Evolutionary conservation across 2,329 filamentous ascomycete genomes (phyloP), one percentile per base, ranked within the genome.

Genomic region (Ophiocordyceps australis): DNA sequence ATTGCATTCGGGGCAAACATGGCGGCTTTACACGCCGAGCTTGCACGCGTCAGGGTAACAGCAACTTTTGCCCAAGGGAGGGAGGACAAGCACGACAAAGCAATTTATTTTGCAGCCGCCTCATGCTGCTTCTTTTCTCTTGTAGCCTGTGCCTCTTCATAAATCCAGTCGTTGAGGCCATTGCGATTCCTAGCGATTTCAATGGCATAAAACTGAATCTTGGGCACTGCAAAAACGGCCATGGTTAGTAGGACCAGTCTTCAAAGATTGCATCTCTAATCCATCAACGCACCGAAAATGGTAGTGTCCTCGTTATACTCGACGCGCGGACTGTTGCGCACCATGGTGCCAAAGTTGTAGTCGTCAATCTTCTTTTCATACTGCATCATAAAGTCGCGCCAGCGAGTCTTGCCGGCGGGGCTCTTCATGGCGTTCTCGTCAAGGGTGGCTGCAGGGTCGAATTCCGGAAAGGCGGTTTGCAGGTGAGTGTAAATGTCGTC

Each of bases 361-460:
- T 98, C 91, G 35, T 89, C 77, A n/a, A 98, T 62, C 54, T 69
- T 86, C 54, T 92, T 85, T 57, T 95, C 83, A 50, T 94, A 98
- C 34, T 65, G 60, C 64, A 78, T 85, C 67, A 94, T 78, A 57
- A 94, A 98, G 36, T 77, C 79, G 42, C 89, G 73, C 89, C 89
- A 98, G 47, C 68, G 67, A 55, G 91, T 82, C 62, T 98, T 98
- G 47, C 86, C 86, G 10, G 60, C 55, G 59, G 92, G 91, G 66
- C 81, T 94, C 74, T 98, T 98, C 86, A 98, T 94, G 40, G 79
- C 64, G 39, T 93, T 76, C 57, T 98, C 89, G 47, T 92, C 54
- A 36, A 98, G 75, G 9, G 77, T 78, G 22, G 57, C 71, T 12
- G 73, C 66, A 2, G 83, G 72, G 51, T 98, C 79, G 45, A 93